These are phyloP conservation scores for Paraconiothyrium sp. DNA, from an alignment of 2,329 filamentous ascomycete genomes.

Conservation along the genomic window DNA sequence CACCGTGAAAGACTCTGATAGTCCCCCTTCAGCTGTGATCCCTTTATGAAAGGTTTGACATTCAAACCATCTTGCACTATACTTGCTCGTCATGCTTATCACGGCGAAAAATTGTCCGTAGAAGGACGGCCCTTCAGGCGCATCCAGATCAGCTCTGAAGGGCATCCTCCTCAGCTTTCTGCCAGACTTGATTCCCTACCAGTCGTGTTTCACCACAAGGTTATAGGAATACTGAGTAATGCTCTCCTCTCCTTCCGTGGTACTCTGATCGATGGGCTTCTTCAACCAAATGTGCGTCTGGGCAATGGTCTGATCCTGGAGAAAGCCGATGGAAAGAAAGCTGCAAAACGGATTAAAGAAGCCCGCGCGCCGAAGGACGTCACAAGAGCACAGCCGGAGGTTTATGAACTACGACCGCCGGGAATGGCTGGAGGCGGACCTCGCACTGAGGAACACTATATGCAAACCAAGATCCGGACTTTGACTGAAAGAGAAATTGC, in stretches of 20 bases:
- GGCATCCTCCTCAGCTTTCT: constrained; percentile 11
- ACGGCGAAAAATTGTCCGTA: constrained; percentile 18
- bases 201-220: not conserved
- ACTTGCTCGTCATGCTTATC: constrained; percentile 22
- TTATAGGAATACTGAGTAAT: constrained; percentile 7
- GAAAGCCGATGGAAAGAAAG: not conserved
- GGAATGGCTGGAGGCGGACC: not conserved
- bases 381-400: not conserved
- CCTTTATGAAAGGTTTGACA: not conserved
- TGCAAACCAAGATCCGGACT: not conserved
- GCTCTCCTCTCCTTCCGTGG: constrained; percentile 30
- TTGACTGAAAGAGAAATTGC: not conserved
- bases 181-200: constrained; percentile 15
- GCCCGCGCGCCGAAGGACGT: not conserved
- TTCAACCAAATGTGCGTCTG: constrained; percentile 35
- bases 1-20: not conserved
- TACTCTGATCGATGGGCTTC: constrained; percentile 27
- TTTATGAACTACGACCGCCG: not conserved
- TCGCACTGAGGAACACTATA: not conserved
- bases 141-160: constrained; percentile 17
- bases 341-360: not conserved
- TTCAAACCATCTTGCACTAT: constrained; percentile 7
- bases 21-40: constrained; percentile 14
- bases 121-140: constrained; percentile 20
- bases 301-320: constrained; percentile 25